Base-by-base conservation (phyloP, 2,329 filamentous ascomycete species). In the Aspergillus clavatus region DNA sequence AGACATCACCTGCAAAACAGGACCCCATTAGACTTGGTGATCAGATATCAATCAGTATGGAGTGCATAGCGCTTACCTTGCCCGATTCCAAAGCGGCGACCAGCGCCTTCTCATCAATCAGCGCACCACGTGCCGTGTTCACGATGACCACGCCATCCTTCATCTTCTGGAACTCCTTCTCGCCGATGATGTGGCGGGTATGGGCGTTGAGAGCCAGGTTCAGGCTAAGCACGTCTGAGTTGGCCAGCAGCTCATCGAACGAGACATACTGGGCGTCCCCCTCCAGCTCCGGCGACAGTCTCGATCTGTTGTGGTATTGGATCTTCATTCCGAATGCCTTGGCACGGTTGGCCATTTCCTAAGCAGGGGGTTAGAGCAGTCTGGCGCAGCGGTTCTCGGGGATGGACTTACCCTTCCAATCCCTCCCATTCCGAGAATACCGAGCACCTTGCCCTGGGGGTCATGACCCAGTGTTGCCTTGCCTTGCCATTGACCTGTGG, bases 401-500 rank as follows among this genome's bases (percentile, higher is more conserved):
- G 14, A 22, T 36, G 7, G 14, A 54, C 64, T 55, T 63, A 73
- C 71, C 48, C 67, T 59, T 44, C 72, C 72, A 37, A 74, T 73
- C 31, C 72, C 71, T 18, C 72, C 72, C 72, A 74, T 74, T 2
- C 72, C 72, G 16, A 74, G 56, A 40, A 74, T 73, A 4, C 72
- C 72, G 3, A 74, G 61, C 14, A 66, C 57, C 49, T 73, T 74
- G n/a, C 62, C 64, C 49, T 67, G 61, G 23, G 72, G 72, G 49
- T 74, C 72, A 50, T 66, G 66, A n/a, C 72, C 72, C 5, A 73
- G 54, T 11, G 55, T 57, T n/a, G 67, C 60, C 27, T 68, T 58
- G 11, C 72, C 71, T 36, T 62, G 63, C 69, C 70, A 74, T 42
- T 66, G 56, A 7, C 67, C 67, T 69, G 40, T 49, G 14, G 1